Percentiles rank a stretch among this genome's conserved stretches.
These are phyloP conservation scores for Xanthoparmelia taractica DNA, from an alignment of 495 filamentous ascomycete species.

Conservation along the genomic window DNA sequence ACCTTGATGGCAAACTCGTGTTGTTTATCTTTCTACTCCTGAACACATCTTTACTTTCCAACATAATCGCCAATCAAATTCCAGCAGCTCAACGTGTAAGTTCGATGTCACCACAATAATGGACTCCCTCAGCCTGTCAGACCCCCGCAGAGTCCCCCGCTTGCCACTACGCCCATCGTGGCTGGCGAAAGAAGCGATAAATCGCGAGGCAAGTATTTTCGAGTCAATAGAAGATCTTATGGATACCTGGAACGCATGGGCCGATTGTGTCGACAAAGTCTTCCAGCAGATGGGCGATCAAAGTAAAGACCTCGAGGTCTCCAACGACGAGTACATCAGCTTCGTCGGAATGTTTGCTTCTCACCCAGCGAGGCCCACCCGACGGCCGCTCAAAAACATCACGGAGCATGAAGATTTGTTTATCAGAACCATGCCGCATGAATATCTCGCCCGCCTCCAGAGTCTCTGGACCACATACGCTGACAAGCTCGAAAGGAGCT, in stretches of 20 bases:
- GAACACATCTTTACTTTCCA: not conserved
- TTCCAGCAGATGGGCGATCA: slow-evolving; percentile 12
- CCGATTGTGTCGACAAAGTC: not conserved
- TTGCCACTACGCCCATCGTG: slow-evolving; percentile 5
- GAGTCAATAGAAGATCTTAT: not conserved
- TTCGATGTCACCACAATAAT: not conserved
- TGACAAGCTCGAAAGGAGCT: slow-evolving; percentile 7
- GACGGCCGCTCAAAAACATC: not conserved
- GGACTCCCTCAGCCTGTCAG: not conserved
- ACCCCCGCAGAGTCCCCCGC: slow-evolving; percentile 2
- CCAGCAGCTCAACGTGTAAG: not conserved
- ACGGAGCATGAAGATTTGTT: not conserved
- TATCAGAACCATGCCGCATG: not conserved
- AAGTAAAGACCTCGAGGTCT: not conserved
- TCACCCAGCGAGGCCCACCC: slow-evolving; percentile 9
- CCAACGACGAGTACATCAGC: slow-evolving; percentile 7
- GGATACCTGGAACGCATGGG: slow-evolving; percentile 6
- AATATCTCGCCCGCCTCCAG: not conserved
- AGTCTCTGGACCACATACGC: slow-evolving; percentile 3
- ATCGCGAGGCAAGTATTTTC: not conserved
- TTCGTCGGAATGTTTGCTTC: slow-evolving; percentile 5
- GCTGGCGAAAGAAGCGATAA: not conserved
- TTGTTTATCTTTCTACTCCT: not conserved
- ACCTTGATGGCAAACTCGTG: not conserved
- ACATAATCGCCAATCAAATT: not conserved